phyloP scores from a whole-genome alignment of 2,329 filamentous ascomycete species.

The Hawksworthiomyces lignivorus region DNA sequence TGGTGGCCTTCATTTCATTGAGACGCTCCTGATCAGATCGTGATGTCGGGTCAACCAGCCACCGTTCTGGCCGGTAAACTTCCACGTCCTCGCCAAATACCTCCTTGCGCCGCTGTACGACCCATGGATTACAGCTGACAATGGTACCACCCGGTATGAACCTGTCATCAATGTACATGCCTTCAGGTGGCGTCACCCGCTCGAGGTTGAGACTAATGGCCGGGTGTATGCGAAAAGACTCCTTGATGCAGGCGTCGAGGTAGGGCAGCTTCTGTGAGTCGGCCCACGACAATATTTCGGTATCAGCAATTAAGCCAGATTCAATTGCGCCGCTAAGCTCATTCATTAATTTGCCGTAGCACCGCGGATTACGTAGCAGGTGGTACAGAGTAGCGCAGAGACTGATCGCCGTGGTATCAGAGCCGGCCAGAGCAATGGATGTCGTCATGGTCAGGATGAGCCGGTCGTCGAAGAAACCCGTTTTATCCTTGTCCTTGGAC shows the following conservation, averaged over 20 bases:
- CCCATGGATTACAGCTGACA: slow-evolving; percentile 30
- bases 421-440: slow-evolving; percentile 25
- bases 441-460: slow-evolving; percentile 16
- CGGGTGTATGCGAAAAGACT: slow-evolving; percentile 37
- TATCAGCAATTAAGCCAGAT: no score
- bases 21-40: slow-evolving; percentile 19
- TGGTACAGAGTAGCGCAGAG: slow-evolving; percentile 18
- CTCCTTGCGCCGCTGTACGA: no score
- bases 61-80: slow-evolving; percentile 33
- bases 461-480: slow-evolving; percentile 2
- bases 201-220: slow-evolving; percentile 6
- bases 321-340: slow-evolving; percentile 2
- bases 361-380: slow-evolving; percentile 12
- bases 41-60: slow-evolving; percentile 26
- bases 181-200: slow-evolving; percentile 3
- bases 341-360: background rate
- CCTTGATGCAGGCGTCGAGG: slow-evolving; percentile 40
- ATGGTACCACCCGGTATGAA: slow-evolving; percentile 25
- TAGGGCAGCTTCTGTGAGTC: slow-evolving; percentile 30
- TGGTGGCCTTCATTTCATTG: background rate
- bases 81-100: no score
- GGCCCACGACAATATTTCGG: background rate
- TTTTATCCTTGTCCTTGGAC: background rate
- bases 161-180: slow-evolving; percentile 11
- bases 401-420: slow-evolving; percentile 20